Conservation (phyloP, 768 basidiomycete species). For the Pleurotus djamor region DNA sequence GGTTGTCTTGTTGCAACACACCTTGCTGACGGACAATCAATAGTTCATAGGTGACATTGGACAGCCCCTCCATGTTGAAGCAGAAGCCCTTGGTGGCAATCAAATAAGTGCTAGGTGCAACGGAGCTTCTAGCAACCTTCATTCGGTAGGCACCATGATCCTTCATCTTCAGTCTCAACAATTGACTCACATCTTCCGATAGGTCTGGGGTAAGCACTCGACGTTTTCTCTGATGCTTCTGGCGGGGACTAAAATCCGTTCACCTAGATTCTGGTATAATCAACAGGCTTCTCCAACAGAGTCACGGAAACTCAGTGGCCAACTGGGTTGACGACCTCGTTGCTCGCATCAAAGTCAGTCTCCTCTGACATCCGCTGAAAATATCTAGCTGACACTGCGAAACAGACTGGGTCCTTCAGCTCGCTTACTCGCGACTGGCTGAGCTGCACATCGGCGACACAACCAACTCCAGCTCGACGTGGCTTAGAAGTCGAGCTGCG, state of each 20-base stretch:
- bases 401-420: conserved; percentile 28
- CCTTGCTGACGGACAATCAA: neutral
- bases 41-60: conserved; percentile 49
- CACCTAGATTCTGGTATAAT: conserved; percentile 37
- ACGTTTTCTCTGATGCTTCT: neutral
- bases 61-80: conserved; percentile 49
- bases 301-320: conserved; percentile 31
- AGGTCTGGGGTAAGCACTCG: conserved; percentile 32
- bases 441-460: conserved; percentile 34
- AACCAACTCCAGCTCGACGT: conserved; percentile 14
- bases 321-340: conserved; percentile 37
- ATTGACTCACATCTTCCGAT: neutral
- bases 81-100: conserved; percentile 40
- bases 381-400: neutral
- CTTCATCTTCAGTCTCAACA: neutral
- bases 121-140: conserved; percentile 39
- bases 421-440: conserved; percentile 32
- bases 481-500: conserved; percentile 29
- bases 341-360: conserved; percentile 35
- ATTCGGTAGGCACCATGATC: conserved; percentile 27
- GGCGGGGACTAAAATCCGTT: neutral
- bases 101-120: conserved; percentile 35
- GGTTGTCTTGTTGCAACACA: conserved; percentile 1
- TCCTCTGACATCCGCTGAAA: neutral
- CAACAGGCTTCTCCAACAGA: conserved; percentile 27